Evolutionary conservation across 345 rosid species (phyloP), one percentile per base, ranked within the genome.

Genomic region (Eucalyptus pauciflora): DNA sequence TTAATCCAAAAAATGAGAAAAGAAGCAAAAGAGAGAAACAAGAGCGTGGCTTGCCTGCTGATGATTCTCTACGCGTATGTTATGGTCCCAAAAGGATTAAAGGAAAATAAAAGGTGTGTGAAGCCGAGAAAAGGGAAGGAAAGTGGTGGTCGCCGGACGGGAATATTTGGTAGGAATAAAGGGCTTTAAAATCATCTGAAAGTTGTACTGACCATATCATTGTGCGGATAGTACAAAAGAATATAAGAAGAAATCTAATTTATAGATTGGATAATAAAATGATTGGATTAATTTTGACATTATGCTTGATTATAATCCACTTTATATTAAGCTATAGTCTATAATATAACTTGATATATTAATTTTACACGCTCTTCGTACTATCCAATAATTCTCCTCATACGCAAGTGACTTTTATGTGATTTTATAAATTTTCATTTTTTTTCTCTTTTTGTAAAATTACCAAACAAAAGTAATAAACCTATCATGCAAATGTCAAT

Each of bases 401-500:
- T 0, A 2, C 3, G 1, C 62, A 56, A 56, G 13, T 56, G 29
- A 56, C 62, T 56, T 56, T 56, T 24, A 7, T 52, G 25, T 52
- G 58, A 52, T 18, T 52, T 52, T 52, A 7, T 52, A 52, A 7
- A 3, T 18, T 52, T 52, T 0, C 2, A 52, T 52, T 52, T 50
- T 51, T 52, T 16, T 1, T 1, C 58, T 62, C 17, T 6, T 27
- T 29, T 0, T 0, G 0, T 27, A 62, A 62, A 27, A 62, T 62
- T 62, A 62, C 64, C 16, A 27, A 60, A 60, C 1, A 52, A 29
- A 11, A 11, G 16, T 62, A 29, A 13, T 3, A 29, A 62, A 62
- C 3, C 2, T 60, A 27, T 58, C 5, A 1, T 25, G 29, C 64
- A 58, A 11, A 12, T 24, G 31, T 1, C 4, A 12, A 27, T 60